Evolutionary conservation across 345 rosid genomes (phyloP).

Genomic region (Triadica sebifera): DNA sequence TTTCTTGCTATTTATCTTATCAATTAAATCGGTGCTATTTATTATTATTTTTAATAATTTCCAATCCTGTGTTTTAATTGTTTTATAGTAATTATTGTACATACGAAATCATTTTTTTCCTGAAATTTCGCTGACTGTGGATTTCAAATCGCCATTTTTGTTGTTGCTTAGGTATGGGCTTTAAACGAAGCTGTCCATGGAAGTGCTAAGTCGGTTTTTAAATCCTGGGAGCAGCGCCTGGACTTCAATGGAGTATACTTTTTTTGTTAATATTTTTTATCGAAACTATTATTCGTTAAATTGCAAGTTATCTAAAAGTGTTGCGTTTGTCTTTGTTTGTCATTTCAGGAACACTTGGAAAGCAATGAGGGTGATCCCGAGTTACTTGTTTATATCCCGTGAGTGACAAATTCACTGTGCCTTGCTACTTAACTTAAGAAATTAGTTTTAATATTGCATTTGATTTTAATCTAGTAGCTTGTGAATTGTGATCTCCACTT

Average conservation of each 20-base stretch:
- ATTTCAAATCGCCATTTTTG: neutral
- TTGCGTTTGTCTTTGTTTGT: neutral
- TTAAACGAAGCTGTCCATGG: conserved; percentile 81
- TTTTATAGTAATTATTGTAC: neutral
- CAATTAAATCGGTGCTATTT: neutral
- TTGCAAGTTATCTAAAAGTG: neutral
- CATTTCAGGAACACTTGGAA: too few relatives aligned
- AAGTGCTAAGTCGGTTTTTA: conserved; percentile 82
- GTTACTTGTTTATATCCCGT: conserved; percentile 88
- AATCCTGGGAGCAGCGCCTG: conserved; percentile 87
- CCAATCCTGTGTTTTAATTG: too few relatives aligned
- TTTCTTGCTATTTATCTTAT: neutral
- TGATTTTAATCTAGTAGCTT: neutral
- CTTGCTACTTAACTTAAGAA: neutral
- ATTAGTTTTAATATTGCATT: neutral
- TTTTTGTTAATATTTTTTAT: neutral
- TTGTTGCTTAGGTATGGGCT: conserved; percentile 56
- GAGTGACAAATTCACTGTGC: conserved; percentile 25
- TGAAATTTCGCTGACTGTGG: neutral
- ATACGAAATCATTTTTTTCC: neutral
- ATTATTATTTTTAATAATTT: neutral
- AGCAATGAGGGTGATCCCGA: too few relatives aligned
- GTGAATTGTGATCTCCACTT: neutral
- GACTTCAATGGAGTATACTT: conserved; percentile 58
- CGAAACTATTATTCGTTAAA: neutral